Evolutionary conservation across 1,284 basidiomycete genomes (phyloP).

Genomic region (Cryptococcus sp.): DNA sequence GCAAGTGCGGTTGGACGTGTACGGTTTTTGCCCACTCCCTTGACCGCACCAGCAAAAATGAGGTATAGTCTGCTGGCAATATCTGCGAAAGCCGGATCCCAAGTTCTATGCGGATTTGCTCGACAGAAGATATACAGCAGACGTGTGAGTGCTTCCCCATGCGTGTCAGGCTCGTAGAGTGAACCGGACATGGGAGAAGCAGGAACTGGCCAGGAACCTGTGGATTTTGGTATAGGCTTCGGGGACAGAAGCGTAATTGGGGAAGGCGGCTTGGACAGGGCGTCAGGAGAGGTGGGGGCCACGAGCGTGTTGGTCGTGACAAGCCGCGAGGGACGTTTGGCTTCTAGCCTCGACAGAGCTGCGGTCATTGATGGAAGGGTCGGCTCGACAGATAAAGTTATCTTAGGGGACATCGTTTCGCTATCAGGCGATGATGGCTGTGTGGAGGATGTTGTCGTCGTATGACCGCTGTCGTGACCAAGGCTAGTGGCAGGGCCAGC

Average conservation of each 20-base stretch:
- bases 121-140: conserved; percentile 49
- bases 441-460: background rate
- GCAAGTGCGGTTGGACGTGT: background rate
- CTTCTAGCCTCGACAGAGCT: conserved; percentile 10
- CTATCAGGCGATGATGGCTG: background rate
- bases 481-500: background rate
- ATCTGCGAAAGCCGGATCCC: conserved; percentile 46
- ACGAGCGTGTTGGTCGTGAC: conserved; percentile 6
- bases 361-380: conserved; percentile 6
- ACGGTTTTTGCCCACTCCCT: background rate
- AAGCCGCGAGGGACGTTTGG: conserved; percentile 6
- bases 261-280: conserved; percentile 20
- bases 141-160: conserved; percentile 49
- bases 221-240: conserved; percentile 14
- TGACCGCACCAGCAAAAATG: conserved; percentile 27
- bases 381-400: conserved; percentile 30
- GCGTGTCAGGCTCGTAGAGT: conserved; percentile 39
- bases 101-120: conserved; percentile 43
- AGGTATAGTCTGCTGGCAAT: conserved; percentile 51
- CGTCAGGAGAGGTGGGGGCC: background rate
- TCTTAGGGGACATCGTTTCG: conserved; percentile 24
- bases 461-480: background rate
- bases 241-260: conserved; percentile 47
- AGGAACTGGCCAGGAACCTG: background rate
- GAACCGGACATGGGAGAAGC: conserved; percentile 17